These are phyloP conservation scores for Monilinia laxa DNA, from an alignment of 2,329 filamentous ascomycete species.

Conservation along the genomic window DNA sequence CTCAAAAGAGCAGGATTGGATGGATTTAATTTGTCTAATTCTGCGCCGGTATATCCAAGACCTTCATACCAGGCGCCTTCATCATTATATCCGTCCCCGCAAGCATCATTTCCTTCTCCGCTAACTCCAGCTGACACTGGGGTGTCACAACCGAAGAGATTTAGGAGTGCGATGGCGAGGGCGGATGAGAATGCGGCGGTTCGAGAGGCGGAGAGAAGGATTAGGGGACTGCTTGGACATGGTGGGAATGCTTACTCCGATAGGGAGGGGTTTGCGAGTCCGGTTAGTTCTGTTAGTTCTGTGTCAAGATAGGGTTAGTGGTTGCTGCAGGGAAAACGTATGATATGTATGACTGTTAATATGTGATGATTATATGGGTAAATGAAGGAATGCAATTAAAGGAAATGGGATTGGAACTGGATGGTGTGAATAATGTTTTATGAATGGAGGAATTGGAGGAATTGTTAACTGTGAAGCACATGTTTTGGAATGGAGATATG, in stretches of 20 bases:
- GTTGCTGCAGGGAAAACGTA: background rate
- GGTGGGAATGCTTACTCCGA: background rate
- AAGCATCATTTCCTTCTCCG: background rate
- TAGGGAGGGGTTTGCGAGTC: background rate
- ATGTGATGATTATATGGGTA: background rate
- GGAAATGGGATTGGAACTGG: background rate
- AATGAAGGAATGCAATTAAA: background rate
- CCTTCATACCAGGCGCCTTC: background rate
- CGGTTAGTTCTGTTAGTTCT: constrained; percentile 5
- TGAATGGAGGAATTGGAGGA: background rate
- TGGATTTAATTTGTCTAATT: background rate
- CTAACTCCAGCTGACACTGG: background rate
- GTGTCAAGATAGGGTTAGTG: background rate
- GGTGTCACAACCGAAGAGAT: background rate
- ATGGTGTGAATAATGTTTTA: background rate
- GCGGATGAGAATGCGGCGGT: constrained; percentile 11
- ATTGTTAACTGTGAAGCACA: background rate
- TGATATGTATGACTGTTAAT: background rate
- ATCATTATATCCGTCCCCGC: background rate
- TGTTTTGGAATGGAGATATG: background rate
- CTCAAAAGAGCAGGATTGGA: background rate
- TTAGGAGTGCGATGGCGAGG: constrained; percentile 14
- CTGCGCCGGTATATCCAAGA: background rate
- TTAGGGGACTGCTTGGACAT: constrained; percentile 15
- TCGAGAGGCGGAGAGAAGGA: constrained; percentile 12